Base-by-base conservation (phyloP, 2,329 filamentous ascomycete species). In the Beauveria sp. region DNA sequence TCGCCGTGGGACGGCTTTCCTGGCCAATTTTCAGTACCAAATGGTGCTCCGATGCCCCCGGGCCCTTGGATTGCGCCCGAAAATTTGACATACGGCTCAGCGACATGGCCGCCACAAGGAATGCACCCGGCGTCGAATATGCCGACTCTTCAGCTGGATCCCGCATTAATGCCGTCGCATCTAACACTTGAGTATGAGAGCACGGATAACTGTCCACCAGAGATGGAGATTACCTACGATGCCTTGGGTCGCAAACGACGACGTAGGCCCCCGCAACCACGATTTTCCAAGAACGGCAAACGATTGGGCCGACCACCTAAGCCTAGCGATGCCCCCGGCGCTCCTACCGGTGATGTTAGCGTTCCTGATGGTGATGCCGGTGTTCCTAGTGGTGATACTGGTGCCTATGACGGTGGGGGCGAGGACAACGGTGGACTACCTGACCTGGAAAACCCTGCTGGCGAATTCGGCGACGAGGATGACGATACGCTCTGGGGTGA, bases 251-350 rank as follows among this genome's bases (percentile, higher is more conserved):
- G 54, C 26, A 56, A 56, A 46, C 54, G 47, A 30, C 48, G 48
- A n/a, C 40, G 50, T 9, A 40, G 50, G 57, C 48, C 8, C 5
- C n/a, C n/a, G 46, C 59, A 61, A 18, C 59, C 59, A 6, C 59
- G 59, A 14, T 56, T 61, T 34, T 56, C 59, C 16, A 61, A 61
- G 26, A 61, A 61, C 12, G 59, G 59, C 9, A 61, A 56, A n/a
- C 59, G 59, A 51, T 26, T 61, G 24, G 59, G 59, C 12, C 59
- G 59, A 6, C 59, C 59, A 8, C 59, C 59, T 8, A 61, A 56
- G 44, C 10, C 22, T 12, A 37, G 28, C 10, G 58, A 48, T 7
- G 51, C 18, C 14, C 22, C 18, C 2, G 24, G 40, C 12, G 41
- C 10, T 9, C 30, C 26, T 46, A 9, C 40, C 5, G 34, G 34